These are phyloP conservation scores for Prunus armeniaca DNA, from an alignment of 306 rosid genomes.

Conservation along the genomic window DNA sequence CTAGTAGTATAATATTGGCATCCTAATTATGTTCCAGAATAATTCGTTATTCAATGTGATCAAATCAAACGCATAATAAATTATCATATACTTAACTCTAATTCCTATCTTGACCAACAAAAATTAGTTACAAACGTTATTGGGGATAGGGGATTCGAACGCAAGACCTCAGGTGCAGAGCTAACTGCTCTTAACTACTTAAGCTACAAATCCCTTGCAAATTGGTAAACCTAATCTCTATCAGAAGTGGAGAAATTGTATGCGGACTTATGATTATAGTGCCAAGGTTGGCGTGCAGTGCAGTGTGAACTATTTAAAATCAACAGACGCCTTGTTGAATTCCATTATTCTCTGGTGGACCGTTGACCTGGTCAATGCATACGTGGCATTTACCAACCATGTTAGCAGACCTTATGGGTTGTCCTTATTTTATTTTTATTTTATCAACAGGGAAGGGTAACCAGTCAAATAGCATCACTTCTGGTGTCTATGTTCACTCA, in stretches of 20 bases:
- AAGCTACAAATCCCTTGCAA: no score
- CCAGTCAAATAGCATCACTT: background rate
- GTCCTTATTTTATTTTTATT: background rate
- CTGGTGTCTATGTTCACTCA: background rate
- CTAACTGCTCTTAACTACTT: no score
- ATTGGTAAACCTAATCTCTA: background rate
- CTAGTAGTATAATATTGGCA: no score
- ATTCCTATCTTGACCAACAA: no score
- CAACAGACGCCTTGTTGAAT: background rate
- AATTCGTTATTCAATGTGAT: no score
- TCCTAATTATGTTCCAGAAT: no score
- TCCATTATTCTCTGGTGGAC: background rate
- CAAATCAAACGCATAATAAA: no score
- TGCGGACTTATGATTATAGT: background rate
- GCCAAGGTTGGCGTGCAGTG: background rate
- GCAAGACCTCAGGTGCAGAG: accelerated
- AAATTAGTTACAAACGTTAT: no score
- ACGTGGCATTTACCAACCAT: background rate
- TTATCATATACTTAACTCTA: no score
- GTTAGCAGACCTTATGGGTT: background rate
- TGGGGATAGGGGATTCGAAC: no score
- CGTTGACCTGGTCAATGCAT: background rate
- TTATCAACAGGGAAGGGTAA: background rate
- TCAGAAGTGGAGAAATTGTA: background rate
- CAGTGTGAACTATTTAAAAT: background rate